Conservation (phyloP, 805 yeast species). For the Yamadazyma olivae region DNA sequence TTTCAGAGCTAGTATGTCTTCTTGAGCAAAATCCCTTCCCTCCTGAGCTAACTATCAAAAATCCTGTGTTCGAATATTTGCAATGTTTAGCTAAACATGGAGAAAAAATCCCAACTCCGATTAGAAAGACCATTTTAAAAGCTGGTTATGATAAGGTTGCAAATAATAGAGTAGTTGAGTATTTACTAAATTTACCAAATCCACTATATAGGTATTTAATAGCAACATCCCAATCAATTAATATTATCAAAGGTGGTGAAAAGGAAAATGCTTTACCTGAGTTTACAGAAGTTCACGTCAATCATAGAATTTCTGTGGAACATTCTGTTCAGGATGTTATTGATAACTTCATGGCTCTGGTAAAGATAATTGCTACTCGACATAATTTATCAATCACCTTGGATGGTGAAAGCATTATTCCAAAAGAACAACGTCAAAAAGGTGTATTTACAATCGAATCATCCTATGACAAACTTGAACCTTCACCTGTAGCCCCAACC, state of each 20-base stretch:
- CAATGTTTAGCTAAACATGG: slow-evolving; percentile 63
- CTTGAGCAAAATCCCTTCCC: slow-evolving; percentile 58
- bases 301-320: slow-evolving; percentile 36
- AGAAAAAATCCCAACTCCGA: slow-evolving; percentile 17
- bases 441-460: slow-evolving; percentile 16
- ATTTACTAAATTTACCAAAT: slow-evolving; percentile 20
- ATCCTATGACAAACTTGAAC: slow-evolving; percentile 24
- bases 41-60: slow-evolving; percentile 44
- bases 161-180: slow-evolving; percentile 7
- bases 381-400: slow-evolving; percentile 23
- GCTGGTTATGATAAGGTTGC: slow-evolving; percentile 30
- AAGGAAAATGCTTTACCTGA: slow-evolving; percentile 42
- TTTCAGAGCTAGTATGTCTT: slow-evolving; percentile 52
- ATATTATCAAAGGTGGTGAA: slow-evolving; percentile 34
- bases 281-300: slow-evolving; percentile 23
- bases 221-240: slow-evolving; percentile 33
- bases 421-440: slow-evolving; percentile 12
- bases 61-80: slow-evolving; percentile 57
- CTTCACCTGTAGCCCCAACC: slow-evolving; percentile 45
- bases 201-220: slow-evolving; percentile 25
- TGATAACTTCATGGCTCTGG: slow-evolving; percentile 19
- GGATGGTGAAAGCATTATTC: slow-evolving; percentile 13
- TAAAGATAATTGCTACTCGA: slow-evolving; percentile 23
- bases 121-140: slow-evolving; percentile 30
- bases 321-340: slow-evolving; percentile 20